Base-by-base conservation (phyloP, 1,284 basidiomycete genomes). In the Ustilago curta region DNA sequence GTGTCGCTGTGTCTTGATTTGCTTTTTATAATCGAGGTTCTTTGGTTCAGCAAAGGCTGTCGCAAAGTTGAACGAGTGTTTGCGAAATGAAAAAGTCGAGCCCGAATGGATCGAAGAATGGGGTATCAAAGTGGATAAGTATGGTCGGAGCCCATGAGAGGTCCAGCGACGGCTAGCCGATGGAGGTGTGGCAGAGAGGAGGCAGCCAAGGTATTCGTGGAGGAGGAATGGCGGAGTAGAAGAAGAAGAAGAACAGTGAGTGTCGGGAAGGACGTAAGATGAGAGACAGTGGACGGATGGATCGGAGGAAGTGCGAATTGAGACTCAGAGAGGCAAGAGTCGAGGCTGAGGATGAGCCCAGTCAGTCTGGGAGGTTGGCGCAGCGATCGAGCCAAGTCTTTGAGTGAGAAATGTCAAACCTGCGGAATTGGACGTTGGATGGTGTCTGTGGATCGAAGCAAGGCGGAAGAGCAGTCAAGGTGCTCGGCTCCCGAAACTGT, bases 391-490 rank as follows among this genome's bases (percentile, higher is more conserved):
- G 47, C 27, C 31, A 29, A 31, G 19, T 44, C 42, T 23, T 23
- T 23, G 19, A 12, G 42, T 11, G 42, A 25, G 42, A 44, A 44
- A 44, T 23, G 42, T 23, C 42, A 21, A 44, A 23, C 19, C 21
- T 12, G 47, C 47, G 27, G 27, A 48, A 29, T 4, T 9, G 31
- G 27, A 19, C n/a, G 9, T 48, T 27, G 12, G 40, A 48, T 31
- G 47, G 29, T 19, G n/a, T 31, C 27, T 19, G 47, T 48, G 27
- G 47, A 48, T 48, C 47, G 47, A 48, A 19, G 47, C 18, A n/a
- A n/a, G 19, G 45, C 45, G 27, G 4, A 47, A 7, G 25, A 29
- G 45, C 45, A 27, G 25, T 29, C 6, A 47, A 48, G 19, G n/a
- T 19, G 19, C 19, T 47, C 25, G 16, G 27, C 25, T 47, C 45